Conservation (phyloP, 2,329 filamentous ascomycete genomes). For the Claviceps arundinis region DNA sequence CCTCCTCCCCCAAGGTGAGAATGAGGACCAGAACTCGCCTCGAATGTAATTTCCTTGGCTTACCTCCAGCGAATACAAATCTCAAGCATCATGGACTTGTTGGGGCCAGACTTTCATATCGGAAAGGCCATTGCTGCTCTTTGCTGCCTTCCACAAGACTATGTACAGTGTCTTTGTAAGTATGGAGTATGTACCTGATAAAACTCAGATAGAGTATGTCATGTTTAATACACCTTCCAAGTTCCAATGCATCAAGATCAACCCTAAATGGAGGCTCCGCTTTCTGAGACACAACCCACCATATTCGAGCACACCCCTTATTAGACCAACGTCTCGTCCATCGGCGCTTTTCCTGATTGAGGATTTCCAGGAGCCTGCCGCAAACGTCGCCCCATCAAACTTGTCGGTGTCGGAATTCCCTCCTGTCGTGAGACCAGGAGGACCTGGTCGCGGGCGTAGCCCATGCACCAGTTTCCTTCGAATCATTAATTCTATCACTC, state of each 20-base stretch:
- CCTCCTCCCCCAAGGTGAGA: background rate
- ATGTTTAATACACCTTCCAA: background rate
- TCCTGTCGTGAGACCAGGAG: conserved; percentile 1
- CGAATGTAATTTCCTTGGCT: background rate
- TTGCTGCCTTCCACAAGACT: background rate
- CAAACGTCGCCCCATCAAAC: background rate
- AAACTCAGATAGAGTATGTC: background rate
- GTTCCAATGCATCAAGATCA: background rate
- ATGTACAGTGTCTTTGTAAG: background rate
- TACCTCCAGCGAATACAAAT: background rate
- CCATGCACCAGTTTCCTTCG: background rate
- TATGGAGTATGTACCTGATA: background rate
- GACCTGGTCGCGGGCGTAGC: background rate
- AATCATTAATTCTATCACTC: background rate
- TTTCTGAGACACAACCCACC: too few species aligned
- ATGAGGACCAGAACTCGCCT: background rate
- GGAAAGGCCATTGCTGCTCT: background rate
- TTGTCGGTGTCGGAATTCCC: background rate
- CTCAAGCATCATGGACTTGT: background rate
- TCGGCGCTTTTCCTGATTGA: background rate
- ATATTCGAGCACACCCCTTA: background rate
- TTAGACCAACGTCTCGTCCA: background rate
- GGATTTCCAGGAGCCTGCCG: conserved; percentile 4
- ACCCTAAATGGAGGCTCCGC: background rate
- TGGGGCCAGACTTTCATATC: background rate